Conservation (phyloP, 2,329 filamentous ascomycete species). For the Aureobasidium sp. region DNA sequence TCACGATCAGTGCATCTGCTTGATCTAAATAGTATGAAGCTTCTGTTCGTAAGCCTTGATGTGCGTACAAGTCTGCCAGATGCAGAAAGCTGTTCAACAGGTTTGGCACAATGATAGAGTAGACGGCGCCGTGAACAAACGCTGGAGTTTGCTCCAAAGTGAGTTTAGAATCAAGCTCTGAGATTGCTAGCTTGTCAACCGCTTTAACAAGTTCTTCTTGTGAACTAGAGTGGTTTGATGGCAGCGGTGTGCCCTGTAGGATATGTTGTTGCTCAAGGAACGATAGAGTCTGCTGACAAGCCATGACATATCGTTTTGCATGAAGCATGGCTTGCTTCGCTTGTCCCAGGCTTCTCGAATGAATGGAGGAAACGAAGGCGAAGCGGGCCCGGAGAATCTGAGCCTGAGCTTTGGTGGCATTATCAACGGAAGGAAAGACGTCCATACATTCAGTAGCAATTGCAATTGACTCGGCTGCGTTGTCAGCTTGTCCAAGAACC, state of each 20-base stretch:
- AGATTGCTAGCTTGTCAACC: neutral
- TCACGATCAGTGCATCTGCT: conserved; percentile 65
- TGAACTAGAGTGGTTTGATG: too few species aligned
- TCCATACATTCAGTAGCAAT: neutral
- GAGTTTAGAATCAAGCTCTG: neutral
- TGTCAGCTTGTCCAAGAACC: neutral
- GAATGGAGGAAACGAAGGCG: conserved; percentile 3
- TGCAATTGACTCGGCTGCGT: neutral
- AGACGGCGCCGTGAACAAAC: neutral
- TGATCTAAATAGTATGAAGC: conserved; percentile 83
- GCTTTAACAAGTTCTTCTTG: neutral
- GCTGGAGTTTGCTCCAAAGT: neutral
- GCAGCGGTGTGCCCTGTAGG: neutral
- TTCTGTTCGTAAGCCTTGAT: conserved; percentile 81
- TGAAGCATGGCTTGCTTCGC: neutral
- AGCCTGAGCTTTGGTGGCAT: neutral
- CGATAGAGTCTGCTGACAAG: conserved; percentile 1
- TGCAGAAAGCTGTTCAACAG: conserved; percentile 66
- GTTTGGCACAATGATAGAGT: conserved; percentile 45
- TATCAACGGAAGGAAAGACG: neutral
- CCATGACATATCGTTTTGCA: conserved; percentile 8
- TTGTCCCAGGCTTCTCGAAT: neutral
- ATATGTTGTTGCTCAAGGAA: conserved; percentile 25
- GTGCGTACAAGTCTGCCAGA: conserved; percentile 70
- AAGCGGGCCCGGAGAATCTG: neutral